phyloP scores from a whole-genome alignment of 345 rosid genomes.

The Mercurialis annua region DNA sequence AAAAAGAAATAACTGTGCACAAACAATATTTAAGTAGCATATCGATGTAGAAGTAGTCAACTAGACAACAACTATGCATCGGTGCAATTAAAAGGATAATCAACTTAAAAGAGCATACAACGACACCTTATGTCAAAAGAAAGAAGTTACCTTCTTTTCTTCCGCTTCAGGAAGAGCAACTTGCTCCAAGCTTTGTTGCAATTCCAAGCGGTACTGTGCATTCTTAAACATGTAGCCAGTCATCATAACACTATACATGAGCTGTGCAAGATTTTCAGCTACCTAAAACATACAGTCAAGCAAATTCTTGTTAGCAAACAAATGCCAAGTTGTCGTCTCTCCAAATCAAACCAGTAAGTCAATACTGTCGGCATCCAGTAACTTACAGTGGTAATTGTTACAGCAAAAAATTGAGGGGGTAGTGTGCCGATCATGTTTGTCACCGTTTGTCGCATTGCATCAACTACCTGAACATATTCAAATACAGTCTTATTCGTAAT shows the following conservation, averaged over 20 bases:
- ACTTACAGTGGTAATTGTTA: conserved; percentile 83
- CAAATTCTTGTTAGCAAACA: conserved; percentile 4
- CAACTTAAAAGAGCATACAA: background rate
- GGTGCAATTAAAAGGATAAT: background rate
- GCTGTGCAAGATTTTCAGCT: conserved; percentile 97
- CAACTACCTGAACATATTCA: conserved; percentile 63
- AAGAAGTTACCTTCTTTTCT: conserved; percentile 50
- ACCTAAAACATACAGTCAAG: conserved; percentile 51
- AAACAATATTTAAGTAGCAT: background rate
- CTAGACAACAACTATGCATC: background rate
- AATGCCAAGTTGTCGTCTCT: background rate
- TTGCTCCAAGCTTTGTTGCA: conserved; percentile 90
- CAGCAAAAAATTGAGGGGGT: conserved; percentile 86
- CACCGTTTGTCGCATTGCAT: conserved; percentile 95
- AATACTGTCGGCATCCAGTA: background rate
- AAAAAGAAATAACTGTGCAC: background rate
- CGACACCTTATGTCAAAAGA: background rate
- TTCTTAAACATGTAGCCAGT: conserved; percentile 97
- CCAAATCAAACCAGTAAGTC: background rate
- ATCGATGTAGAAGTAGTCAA: background rate
- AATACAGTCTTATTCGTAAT: background rate
- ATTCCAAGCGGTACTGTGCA: conserved; percentile 80
- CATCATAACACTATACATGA: conserved; percentile 94
- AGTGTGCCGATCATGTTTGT: conserved; percentile 93
- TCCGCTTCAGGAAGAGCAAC: conserved; percentile 81